Evolutionary conservation across 352 stramenopile species (phyloP).

Genomic region (Aphanomyces astaci): DNA sequence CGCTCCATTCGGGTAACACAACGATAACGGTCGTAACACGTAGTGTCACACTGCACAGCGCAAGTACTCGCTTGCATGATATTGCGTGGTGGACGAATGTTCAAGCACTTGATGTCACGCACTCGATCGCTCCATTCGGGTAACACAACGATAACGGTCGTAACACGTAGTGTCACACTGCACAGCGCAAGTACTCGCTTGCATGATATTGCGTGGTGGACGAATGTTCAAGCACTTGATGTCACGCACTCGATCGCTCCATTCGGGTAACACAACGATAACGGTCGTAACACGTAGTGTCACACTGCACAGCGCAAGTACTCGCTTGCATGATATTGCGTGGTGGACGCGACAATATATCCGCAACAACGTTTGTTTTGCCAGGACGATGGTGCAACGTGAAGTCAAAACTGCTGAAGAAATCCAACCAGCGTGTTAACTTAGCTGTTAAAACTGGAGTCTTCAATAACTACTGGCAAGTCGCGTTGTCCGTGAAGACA

Average conservation of each 20-base stretch:
- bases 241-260: background rate
- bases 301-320: background rate
- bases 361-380: constrained; percentile 20
- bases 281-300: background rate
- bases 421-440: constrained; percentile 24
- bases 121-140: background rate
- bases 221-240: background rate
- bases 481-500: constrained; percentile 26
- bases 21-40: background rate
- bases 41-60: background rate
- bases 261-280: background rate
- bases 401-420: constrained; percentile 25
- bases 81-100: no score
- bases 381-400: constrained; percentile 18
- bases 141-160: background rate
- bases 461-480: constrained; percentile 25
- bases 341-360: constrained; percentile 14
- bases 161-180: background rate
- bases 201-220: no score
- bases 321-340: background rate
- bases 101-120: background rate
- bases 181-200: background rate
- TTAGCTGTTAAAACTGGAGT: constrained; percentile 23
- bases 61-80: no score
- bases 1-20: background rate